Conservation (phyloP, 108 stramenopile genomes). For the Discostella pseudostelligera region DNA sequence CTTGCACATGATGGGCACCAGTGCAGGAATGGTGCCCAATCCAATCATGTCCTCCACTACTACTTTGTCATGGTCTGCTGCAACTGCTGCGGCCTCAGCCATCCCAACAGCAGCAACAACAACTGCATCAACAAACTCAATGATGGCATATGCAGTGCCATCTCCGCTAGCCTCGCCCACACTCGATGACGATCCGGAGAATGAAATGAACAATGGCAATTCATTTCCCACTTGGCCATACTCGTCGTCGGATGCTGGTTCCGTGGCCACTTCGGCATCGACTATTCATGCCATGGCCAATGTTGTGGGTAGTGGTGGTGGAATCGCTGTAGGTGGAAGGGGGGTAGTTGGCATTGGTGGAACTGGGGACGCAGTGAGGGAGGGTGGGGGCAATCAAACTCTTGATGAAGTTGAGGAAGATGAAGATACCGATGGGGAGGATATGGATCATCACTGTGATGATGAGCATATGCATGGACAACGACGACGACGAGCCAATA, state of each 20-base stretch:
- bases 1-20: neutral
- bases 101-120: neutral
- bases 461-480: constrained; percentile 1
- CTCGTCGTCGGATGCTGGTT: neutral
- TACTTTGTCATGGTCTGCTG: too few relatives aligned
- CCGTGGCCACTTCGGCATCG: constrained; percentile 7
- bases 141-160: neutral
- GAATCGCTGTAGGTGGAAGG: neutral
- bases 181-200: neutral
- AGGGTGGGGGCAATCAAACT: neutral
- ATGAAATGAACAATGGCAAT: too few relatives aligned
- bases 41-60: neutral
- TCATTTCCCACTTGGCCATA: too few relatives aligned
- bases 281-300: constrained; percentile 1
- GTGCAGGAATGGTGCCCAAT: neutral
- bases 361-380: too few relatives aligned
- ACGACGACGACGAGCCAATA: neutral
- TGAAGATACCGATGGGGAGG: neutral
- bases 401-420: too few relatives aligned
- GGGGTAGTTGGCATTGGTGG: too few relatives aligned
- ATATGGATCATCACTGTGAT: neutral
- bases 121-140: neutral
- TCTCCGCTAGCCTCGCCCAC: constrained; percentile 1
- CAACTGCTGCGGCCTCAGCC: neutral
- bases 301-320: neutral